A percentile compares a stretch with the other conserved stretches of the same genome.
These are phyloP conservation scores for Fusarium annulatum DNA, from an alignment of 2,329 filamentous ascomycete genomes.

Conservation along the genomic window DNA sequence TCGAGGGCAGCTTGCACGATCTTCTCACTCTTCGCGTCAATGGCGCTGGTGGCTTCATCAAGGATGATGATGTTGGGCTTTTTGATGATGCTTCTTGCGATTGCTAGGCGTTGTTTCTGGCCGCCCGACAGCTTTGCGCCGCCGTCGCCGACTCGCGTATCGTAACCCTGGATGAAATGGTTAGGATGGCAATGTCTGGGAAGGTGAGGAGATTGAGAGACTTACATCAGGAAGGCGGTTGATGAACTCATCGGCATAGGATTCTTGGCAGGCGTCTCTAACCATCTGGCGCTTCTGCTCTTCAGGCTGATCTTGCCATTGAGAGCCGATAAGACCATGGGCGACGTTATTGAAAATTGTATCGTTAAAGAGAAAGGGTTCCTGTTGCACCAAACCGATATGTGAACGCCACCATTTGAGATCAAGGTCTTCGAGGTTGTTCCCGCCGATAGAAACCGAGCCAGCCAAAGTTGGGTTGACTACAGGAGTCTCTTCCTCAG, in stretches of 20 bases:
- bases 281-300: slow-evolving; percentile 56
- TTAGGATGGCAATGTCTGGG: neutral
- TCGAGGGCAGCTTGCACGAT: slow-evolving; percentile 59
- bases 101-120: slow-evolving; percentile 66
- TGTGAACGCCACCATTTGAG: slow-evolving; percentile 39
- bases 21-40: slow-evolving; percentile 52
- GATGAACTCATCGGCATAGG: slow-evolving; percentile 66
- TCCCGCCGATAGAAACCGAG: neutral
- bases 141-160: slow-evolving; percentile 63
- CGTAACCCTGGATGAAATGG: slow-evolving; percentile 51
- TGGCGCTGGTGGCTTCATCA: slow-evolving; percentile 73
- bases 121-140: slow-evolving; percentile 68
- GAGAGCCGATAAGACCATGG: slow-evolving; percentile 54
- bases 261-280: slow-evolving; percentile 61
- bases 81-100: slow-evolving; percentile 65
- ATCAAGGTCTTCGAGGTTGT: slow-evolving; percentile 30
- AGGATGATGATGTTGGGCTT: slow-evolving; percentile 71
- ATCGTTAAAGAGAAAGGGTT: slow-evolving; percentile 66
- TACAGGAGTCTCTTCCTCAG: neutral
- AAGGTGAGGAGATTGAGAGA: slow-evolving; percentile 19
- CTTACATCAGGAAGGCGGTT: slow-evolving; percentile 56
- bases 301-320: slow-evolving; percentile 52
- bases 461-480: neutral
- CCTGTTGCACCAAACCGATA: slow-evolving; percentile 61
- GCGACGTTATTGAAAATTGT: slow-evolving; percentile 59